phyloP scores from a whole-genome alignment of 2,329 filamentous ascomycete genomes.

The Scorias spongiosa region DNA sequence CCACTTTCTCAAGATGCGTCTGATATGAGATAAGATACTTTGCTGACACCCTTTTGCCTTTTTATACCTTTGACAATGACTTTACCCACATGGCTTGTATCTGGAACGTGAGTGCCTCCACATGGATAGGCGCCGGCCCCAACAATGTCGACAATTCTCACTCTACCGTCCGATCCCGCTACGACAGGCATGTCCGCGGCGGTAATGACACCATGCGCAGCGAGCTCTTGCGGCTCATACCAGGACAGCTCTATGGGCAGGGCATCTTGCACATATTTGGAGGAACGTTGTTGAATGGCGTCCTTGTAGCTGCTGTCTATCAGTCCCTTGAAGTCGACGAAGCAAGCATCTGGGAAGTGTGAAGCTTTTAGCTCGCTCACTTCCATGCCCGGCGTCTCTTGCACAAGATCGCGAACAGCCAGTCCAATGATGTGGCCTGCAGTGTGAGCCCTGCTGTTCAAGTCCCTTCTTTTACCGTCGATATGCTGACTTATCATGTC shows the following conservation, averaged over 20 bases:
- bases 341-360: constrained; percentile 4
- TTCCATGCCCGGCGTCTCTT: neutral
- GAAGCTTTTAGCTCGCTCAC: constrained; percentile 4
- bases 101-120: constrained; percentile 2
- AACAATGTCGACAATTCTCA: constrained; percentile 3
- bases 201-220: neutral
- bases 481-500: constrained; percentile 2
- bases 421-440: constrained; percentile 2
- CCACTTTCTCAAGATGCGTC: constrained; percentile 2
- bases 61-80: constrained; percentile 3
- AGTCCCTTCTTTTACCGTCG: constrained; percentile 1
- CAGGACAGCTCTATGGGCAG: constrained; percentile 1
- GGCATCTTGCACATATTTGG: constrained; percentile 1
- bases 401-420: neutral
- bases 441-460: constrained; percentile 3
- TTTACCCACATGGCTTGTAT: constrained; percentile 1
- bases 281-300: constrained; percentile 2
- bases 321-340: constrained; percentile 4
- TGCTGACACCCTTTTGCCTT: constrained; percentile 3
- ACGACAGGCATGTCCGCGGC: constrained; percentile 2
- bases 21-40: constrained; percentile 7
- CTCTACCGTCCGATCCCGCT: constrained; percentile 1
- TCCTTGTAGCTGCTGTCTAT: constrained; percentile 3
- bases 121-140: constrained; percentile 4
- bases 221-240: constrained; percentile 1